Conservation (phyloP, 2,329 filamentous ascomycete genomes). For the Alternaria triticina region DNA sequence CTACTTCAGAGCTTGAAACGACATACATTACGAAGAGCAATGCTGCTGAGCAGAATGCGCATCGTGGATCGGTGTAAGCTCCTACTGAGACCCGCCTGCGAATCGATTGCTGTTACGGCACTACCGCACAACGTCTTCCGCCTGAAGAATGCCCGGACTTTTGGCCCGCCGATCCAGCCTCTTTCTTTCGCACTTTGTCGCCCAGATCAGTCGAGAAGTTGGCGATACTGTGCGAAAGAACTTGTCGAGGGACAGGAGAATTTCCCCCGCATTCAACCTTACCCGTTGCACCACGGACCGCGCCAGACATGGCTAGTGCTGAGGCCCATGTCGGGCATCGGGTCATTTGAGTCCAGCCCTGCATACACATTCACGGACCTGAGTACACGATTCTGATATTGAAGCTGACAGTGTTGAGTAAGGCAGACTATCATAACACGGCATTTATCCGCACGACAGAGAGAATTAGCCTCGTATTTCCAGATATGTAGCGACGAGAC, state of each 20-base stretch:
- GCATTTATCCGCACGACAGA: neutral
- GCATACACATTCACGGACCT: neutral
- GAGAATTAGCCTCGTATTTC: neutral
- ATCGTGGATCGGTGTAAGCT: neutral
- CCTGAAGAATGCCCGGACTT: neutral
- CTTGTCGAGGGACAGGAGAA: neutral
- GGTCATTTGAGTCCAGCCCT: slow-evolving; percentile 1
- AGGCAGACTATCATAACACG: neutral
- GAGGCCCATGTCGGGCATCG: slow-evolving; percentile 1
- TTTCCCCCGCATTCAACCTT: slow-evolving; percentile 4
- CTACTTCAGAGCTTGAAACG: neutral
- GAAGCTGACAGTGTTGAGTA: neutral
- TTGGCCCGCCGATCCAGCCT: neutral
- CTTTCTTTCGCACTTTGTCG: neutral
- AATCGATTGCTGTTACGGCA: neutral
- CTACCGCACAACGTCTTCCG: neutral
- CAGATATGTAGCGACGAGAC: neutral
- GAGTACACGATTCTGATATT: neutral
- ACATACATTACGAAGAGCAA: neutral
- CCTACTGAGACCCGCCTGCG: neutral
- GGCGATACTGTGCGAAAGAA: neutral
- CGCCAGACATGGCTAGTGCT: neutral
- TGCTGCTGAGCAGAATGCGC: neutral
- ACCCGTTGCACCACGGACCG: slow-evolving; percentile 1
- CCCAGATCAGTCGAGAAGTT: neutral